Conservation (phyloP, 345 rosid genomes). For the Leavenworthia alabamica region DNA sequence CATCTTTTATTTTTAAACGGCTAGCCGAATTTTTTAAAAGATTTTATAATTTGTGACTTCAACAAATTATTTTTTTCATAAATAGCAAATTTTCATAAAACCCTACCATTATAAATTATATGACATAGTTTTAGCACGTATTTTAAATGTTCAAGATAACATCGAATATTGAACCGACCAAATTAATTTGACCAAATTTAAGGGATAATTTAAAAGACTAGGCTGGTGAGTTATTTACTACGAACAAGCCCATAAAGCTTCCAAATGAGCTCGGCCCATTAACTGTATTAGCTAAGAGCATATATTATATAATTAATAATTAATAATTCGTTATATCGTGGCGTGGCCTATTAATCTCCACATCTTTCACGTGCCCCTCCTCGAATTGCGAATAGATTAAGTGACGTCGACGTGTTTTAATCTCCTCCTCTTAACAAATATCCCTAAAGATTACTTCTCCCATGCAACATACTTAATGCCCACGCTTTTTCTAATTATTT, state of each 20-base stretch:
- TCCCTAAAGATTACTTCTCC: not conserved
- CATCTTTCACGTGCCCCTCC: slow-evolving; percentile 22
- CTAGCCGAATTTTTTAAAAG: no score
- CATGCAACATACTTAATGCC: slow-evolving; percentile 25
- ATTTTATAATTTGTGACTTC: no score
- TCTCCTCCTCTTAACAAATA: slow-evolving; percentile 21
- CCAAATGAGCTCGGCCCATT: not conserved
- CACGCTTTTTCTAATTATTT: not conserved
- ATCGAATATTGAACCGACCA: slow-evolving; percentile 1
- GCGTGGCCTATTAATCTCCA: slow-evolving; percentile 33
- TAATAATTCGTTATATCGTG: slow-evolving; percentile 15
- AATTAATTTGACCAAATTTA: not conserved
- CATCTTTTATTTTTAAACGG: no score
- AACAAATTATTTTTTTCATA: not conserved
- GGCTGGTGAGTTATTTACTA: not conserved
- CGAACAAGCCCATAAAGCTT: no score
- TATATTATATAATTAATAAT: no score
- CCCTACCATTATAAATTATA: not conserved
- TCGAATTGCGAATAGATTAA: slow-evolving; percentile 20
- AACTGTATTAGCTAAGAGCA: not conserved
- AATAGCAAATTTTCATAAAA: not conserved
- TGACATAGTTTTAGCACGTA: not conserved
- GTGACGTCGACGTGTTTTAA: slow-evolving; percentile 22
- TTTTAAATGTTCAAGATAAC: not conserved
- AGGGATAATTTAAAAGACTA: not conserved